These are phyloP conservation scores for Ophiocordyceps unilateralis DNA, from an alignment of 2,329 filamentous ascomycete species.

Conservation along the genomic window DNA sequence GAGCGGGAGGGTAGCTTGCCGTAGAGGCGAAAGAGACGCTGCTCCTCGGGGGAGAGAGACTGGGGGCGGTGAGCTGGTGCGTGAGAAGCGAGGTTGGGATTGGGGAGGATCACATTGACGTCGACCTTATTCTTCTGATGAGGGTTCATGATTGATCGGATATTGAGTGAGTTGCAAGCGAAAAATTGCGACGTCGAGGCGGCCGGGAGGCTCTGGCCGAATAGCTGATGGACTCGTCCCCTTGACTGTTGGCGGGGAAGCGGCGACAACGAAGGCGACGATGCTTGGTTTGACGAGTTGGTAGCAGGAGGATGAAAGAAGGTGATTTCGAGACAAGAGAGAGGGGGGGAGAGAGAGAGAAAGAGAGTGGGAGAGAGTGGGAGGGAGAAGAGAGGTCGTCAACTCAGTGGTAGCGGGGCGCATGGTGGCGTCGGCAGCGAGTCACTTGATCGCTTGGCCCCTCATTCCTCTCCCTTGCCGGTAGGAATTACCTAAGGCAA, in stretches of 20 bases:
- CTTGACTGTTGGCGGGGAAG: too few species aligned
- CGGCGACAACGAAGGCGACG: too few species aligned
- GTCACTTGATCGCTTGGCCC: neutral
- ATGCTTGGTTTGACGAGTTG: too few species aligned
- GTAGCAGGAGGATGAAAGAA: too few species aligned
- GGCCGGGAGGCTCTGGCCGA: too few species aligned
- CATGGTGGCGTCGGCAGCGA: neutral
- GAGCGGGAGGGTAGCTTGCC: constrained; percentile 95
- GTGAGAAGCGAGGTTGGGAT: neutral
- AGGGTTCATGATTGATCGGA: constrained; percentile 87
- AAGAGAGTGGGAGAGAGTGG: neutral
- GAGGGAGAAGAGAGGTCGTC: too few species aligned
- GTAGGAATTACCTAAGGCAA: too few species aligned
- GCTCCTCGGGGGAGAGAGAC: constrained; percentile 88
- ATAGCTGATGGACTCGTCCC: too few species aligned
- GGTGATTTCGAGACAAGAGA: neutral
- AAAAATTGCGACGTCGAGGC: too few species aligned
- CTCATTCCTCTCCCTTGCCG: neutral
- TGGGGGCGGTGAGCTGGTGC: constrained; percentile 21
- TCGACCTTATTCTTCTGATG: constrained; percentile 98
- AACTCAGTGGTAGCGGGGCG: neutral
- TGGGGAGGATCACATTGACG: constrained; percentile 48
- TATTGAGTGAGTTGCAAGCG: too few species aligned
- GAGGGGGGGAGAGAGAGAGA: neutral
- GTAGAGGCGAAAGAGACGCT: constrained; percentile 90